Evolutionary conservation across 2,329 filamentous ascomycete genomes (phyloP).

Genomic region (Xenosphaeropsis pyriputrescens): DNA sequence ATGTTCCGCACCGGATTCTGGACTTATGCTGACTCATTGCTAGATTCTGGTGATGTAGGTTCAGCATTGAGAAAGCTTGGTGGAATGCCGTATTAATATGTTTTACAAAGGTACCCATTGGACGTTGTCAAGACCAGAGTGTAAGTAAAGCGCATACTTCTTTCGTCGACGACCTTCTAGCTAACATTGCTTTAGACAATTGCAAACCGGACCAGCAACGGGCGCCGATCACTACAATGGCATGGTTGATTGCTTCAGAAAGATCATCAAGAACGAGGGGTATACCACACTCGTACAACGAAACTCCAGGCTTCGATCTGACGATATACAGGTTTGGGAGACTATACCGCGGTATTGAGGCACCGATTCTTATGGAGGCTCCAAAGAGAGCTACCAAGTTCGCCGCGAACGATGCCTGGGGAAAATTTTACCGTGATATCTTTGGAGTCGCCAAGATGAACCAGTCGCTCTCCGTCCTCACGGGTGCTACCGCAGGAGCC

Average conservation of each 20-base stretch:
- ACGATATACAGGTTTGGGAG: constrained; percentile 53
- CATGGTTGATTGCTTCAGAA: constrained; percentile 96
- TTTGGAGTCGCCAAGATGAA: constrained; percentile 83
- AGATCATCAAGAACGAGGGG: constrained; percentile 95
- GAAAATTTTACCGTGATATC: constrained; percentile 75
- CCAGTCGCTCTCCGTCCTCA: constrained; percentile 81
- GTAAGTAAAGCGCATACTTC: constrained; percentile 36
- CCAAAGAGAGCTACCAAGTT: constrained; percentile 97
- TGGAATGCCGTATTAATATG: constrained; percentile 1
- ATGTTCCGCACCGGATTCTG: not conserved
- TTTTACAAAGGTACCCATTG: constrained; percentile 71
- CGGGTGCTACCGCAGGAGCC: constrained; percentile 85
- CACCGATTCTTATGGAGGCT: constrained; percentile 96
- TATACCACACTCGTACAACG: constrained; percentile 22
- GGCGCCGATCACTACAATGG: constrained; percentile 84
- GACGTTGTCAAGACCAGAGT: constrained; percentile 98
- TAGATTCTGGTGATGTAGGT: constrained; percentile 79
- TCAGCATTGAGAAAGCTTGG: constrained; percentile 2
- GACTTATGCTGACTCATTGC: constrained; percentile 8
- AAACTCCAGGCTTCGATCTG: not conserved
- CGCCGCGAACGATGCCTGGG: constrained; percentile 97
- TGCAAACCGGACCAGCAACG: constrained; percentile 60
- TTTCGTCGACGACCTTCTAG: constrained; percentile 2
- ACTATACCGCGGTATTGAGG: constrained; percentile 88
- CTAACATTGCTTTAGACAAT: constrained; percentile 42